phyloP scores from a whole-genome alignment of 2,329 filamentous ascomycete species.

The Cladosporium sphaerospermum region DNA sequence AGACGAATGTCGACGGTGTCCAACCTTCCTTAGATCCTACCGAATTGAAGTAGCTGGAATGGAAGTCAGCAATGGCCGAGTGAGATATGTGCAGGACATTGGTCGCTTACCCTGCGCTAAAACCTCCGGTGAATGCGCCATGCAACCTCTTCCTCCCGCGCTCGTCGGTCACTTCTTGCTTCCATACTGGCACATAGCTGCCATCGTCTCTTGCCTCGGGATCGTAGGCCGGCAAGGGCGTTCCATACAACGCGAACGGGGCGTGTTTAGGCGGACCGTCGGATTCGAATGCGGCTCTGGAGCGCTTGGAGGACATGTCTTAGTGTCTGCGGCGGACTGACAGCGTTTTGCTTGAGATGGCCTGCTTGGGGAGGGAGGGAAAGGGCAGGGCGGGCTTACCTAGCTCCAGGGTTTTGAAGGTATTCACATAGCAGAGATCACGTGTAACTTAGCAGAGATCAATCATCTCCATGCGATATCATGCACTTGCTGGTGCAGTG shows the following conservation, averaged over 20 bases:
- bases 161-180: conserved; percentile 94
- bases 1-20: conserved; percentile 87
- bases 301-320: conserved; percentile 72
- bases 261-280: conserved; percentile 55
- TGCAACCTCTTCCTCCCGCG: conserved; percentile 84
- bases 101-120: conserved; percentile 76
- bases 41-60: conserved; percentile 82
- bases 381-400: conserved; percentile 6
- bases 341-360: conserved; percentile 24
- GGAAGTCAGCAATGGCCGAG: conserved; percentile 13
- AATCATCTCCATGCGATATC: too few relatives aligned
- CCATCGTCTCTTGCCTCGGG: conserved; percentile 77
- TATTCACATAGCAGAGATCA: neutral
- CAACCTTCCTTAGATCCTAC: conserved; percentile 98
- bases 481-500: too few relatives aligned
- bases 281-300: conserved; percentile 69
- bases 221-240: conserved; percentile 72
- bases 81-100: neutral
- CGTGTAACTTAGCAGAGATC: too few relatives aligned
- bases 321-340: conserved; percentile 21
- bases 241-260: conserved; percentile 75
- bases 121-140: conserved; percentile 93
- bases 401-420: conserved; percentile 1
- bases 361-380: conserved; percentile 1
- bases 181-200: conserved; percentile 91